Percentiles rank a stretch among this genome's conserved stretches.
Conservation (phyloP, 352 stramenopile genomes). For the Phytophthora citricola region DNA sequence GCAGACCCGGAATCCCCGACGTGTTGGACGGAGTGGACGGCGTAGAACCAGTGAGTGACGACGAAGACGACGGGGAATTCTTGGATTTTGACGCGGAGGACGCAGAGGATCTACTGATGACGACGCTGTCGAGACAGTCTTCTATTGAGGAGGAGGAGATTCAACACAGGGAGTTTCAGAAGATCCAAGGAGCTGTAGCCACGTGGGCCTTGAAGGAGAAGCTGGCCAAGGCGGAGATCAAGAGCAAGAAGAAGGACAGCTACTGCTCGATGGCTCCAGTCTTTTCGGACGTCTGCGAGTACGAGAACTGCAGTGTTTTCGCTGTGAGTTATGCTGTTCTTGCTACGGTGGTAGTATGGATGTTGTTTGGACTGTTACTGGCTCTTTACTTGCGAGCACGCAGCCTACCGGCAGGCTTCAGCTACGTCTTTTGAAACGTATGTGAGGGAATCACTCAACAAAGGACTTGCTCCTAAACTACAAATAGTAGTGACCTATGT, state of each 20-base stretch:
- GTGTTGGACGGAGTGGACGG: conserved; percentile 51
- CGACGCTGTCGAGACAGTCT: conserved; percentile 42
- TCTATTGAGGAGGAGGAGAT: conserved; percentile 61
- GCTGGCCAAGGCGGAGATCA: conserved; percentile 43
- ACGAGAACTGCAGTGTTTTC: conserved; percentile 58
- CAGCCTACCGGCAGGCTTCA: conserved; percentile 4
- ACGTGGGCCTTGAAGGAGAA: conserved; percentile 62
- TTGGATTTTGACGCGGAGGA: conserved; percentile 43
- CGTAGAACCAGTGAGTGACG: conserved; percentile 46
- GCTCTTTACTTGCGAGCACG: conserved; percentile 26
- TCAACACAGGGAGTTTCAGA: conserved; percentile 59
- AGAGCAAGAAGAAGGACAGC: conserved; percentile 34
- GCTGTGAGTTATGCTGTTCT: conserved; percentile 50
- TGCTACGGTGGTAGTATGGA: conserved; percentile 63
- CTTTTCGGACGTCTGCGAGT: conserved; percentile 39
- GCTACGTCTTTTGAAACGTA: conserved; percentile 6
- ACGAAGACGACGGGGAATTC: conserved; percentile 52
- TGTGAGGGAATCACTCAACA: too few relatives aligned
- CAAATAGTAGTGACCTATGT: too few relatives aligned
- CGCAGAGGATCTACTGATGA: conserved; percentile 48
- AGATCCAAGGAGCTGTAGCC: conserved; percentile 59
- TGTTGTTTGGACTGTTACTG: conserved; percentile 34
- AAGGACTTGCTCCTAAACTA: too few relatives aligned
- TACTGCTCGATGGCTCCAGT: conserved; percentile 41
- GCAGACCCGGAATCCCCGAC: conserved; percentile 34